phyloP scores from a whole-genome alignment of 2,329 filamentous ascomycete genomes.

The Raffaelea ambrosiae region DNA sequence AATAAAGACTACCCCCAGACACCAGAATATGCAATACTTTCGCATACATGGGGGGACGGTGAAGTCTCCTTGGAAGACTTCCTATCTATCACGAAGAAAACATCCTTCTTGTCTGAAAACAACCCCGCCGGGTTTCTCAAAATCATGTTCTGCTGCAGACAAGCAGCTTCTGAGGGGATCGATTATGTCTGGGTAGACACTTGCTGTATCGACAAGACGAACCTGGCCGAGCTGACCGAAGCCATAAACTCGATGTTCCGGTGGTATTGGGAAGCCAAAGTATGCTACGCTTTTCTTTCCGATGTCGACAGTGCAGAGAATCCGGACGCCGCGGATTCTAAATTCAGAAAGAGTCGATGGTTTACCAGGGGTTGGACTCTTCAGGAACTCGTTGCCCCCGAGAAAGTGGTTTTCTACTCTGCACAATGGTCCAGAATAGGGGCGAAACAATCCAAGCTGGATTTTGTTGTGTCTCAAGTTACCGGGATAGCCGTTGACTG shows the following conservation, averaged over 20 bases:
- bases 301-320: neutral
- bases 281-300: constrained; percentile 6
- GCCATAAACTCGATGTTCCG: constrained; percentile 9
- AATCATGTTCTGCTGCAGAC: neutral
- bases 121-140: neutral
- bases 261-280: constrained; percentile 1
- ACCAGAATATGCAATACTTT: constrained; percentile 8
- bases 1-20: neutral
- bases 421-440: neutral
- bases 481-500: neutral
- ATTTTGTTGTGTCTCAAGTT: neutral
- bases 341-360: constrained; percentile 5
- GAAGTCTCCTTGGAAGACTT: constrained; percentile 3
- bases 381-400: constrained; percentile 7
- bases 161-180: neutral
- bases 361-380: constrained; percentile 10
- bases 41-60: constrained; percentile 7
- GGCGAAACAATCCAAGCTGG: neutral
- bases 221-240: constrained; percentile 4
- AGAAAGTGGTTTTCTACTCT: constrained; percentile 5
- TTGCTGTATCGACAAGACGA: constrained; percentile 9
- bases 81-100: neutral
- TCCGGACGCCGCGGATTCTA: neutral
- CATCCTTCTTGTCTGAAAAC: neutral
- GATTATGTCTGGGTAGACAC: constrained; percentile 7